Evolutionary conservation across 2,329 filamentous ascomycete species (phyloP).

Genomic region (Colletotrichum higginsianum): DNA sequence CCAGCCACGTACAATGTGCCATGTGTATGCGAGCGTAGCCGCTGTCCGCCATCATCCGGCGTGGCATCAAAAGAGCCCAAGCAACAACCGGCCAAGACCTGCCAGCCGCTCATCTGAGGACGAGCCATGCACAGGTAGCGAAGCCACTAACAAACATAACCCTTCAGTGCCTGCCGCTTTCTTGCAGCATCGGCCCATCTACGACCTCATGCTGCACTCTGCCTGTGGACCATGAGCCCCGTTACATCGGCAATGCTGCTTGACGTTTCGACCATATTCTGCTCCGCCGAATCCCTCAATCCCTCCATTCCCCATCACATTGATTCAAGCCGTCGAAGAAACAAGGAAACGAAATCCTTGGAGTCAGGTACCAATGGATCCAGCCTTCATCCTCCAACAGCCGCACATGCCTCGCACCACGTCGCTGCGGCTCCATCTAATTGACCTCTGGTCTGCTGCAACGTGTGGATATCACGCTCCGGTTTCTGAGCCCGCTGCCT

Average conservation of each 20-base stretch:
- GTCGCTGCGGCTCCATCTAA: conserved; percentile 15
- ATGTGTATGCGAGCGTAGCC: not conserved
- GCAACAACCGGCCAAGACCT: no score
- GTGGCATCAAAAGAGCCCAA: no score
- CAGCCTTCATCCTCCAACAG: not conserved
- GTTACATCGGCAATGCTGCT: not conserved
- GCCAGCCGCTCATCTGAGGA: not conserved
- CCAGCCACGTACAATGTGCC: not conserved
- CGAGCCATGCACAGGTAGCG: not conserved
- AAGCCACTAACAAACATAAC: not conserved
- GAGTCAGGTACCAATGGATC: conserved; percentile 31
- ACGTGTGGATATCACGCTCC: conserved; percentile 8
- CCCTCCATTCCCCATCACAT: not conserved
- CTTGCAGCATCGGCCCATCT: not conserved
- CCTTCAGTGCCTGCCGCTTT: not conserved
- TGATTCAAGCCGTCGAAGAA: not conserved
- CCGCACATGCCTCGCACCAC: conserved; percentile 28
- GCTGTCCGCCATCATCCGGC: no score
- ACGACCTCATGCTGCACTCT: conserved; percentile 1
- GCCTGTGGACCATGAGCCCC: not conserved
- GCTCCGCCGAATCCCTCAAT: not conserved
- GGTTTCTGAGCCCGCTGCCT: conserved; percentile 3
- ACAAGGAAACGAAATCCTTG: conserved; percentile 6
- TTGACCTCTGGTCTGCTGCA: conserved; percentile 13
- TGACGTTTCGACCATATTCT: conserved; percentile 2